These are phyloP conservation scores for Lepidium sativum DNA, from an alignment of 345 rosid species.

Conservation along the genomic window DNA sequence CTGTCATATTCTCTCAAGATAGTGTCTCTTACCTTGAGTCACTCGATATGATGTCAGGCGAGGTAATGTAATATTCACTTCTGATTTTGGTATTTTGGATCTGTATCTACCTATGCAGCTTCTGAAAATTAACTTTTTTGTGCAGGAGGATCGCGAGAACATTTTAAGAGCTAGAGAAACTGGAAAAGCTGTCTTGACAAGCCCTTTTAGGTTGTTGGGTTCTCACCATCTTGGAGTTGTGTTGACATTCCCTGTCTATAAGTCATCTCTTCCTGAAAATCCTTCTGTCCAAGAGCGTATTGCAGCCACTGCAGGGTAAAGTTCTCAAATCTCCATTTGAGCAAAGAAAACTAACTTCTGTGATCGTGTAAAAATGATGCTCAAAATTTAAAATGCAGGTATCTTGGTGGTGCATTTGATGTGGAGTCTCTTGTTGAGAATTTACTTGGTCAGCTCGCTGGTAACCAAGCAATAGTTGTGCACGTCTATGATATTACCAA, in stretches of 20 bases:
- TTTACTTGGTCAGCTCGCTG: slow-evolving; percentile 94
- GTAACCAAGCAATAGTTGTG: slow-evolving; percentile 88
- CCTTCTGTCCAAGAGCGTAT: slow-evolving; percentile 66
- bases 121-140: neutral
- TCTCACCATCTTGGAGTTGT: slow-evolving; percentile 98
- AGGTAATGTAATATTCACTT: slow-evolving; percentile 31
- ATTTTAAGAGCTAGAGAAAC: slow-evolving; percentile 82
- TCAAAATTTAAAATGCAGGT: slow-evolving; percentile 41
- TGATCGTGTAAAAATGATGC: neutral
- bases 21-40: slow-evolving; percentile 86
- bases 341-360: no score
- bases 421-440: slow-evolving; percentile 98
- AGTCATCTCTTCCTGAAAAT: slow-evolving; percentile 55
- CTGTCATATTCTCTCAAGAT: slow-evolving; percentile 89
- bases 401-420: slow-evolving; percentile 98
- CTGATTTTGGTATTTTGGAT: neutral
- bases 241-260: slow-evolving; percentile 96
- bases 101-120: neutral
- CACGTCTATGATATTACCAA: slow-evolving; percentile 87
- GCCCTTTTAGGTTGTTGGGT: slow-evolving; percentile 79
- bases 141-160: slow-evolving; percentile 91
- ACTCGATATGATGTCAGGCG: slow-evolving; percentile 99
- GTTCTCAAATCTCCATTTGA: neutral
- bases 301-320: slow-evolving; percentile 84
- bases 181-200: slow-evolving; percentile 92